Base-by-base conservation (phyloP, 345 rosid species). In the Geranium rotundifolium region DNA sequence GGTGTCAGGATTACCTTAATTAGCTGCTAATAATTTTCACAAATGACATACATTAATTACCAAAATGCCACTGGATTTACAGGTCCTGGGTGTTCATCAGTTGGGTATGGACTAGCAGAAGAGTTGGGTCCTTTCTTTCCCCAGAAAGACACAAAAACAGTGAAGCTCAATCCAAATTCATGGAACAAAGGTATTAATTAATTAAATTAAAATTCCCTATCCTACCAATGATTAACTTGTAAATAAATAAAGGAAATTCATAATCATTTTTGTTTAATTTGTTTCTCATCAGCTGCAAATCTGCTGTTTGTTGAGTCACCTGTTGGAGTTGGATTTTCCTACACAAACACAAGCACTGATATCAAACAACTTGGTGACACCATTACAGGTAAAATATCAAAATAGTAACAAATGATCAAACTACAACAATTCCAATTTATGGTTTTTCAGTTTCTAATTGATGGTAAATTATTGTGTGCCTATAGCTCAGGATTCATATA, bases 31-130 rank as follows among this genome's bases (percentile, higher is more conserved):
- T 52, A 49, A 6, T 5, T 6, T 50, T 9, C 10, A 4, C 54
- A 15, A 16, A 16, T 17, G 7, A n/a, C 7, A 3, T 5, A 10
- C 0, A 17, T 55, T 15, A 6, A 3, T 12, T 31, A 18, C 15
- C 52, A 41, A 16, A 16, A 27, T 2, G 19, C 56, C 60, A 4
- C 10, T 10, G 29, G 5, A 66, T 41, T 60, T 64, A 10, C 69
- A 89, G 95, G 95, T 55, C 97, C 91, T 0, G 95, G 95, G 6
- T 90, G 97, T 69, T 87, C 90, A 23, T 87, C 92, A 9, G 66
- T 87, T 49, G 97, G 87, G 15, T 85, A 66, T 66, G 97, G 97
- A 68, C 79, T 76, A 67, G 72, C 92, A 57, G 97, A 84, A 63
- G 97, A 90, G 67, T 62, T 87, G 2, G 95, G 97, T 6, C 97